Base-by-base conservation (phyloP, 1,284 basidiomycete species). In the Puccinia hordei region DNA sequence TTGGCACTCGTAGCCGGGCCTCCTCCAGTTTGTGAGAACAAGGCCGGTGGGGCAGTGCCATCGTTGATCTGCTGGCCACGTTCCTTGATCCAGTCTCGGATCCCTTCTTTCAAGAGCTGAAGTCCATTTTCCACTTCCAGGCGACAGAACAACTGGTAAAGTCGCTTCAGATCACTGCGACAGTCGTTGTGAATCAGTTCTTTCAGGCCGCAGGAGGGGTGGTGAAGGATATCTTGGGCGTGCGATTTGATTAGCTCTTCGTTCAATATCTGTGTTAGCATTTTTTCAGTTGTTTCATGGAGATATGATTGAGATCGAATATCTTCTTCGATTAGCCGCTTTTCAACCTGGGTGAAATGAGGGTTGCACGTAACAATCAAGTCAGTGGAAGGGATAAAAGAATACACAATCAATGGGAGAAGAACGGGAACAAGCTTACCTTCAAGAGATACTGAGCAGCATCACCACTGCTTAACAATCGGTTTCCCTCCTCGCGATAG, bases 221-320 rank as follows among this genome's bases (percentile, higher is more conserved):
- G 93, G 59, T 88, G 88, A 82, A 98, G 90, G 79, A 98, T 89
- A 6, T 89, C 88, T 24, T 88, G 85, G 10, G 98, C 87, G 85
- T 98, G 93, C 12, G 91, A 88, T 0, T 91, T 90, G 65, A 99
- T 88, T 51, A 99, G 90, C 79, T 91, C 87, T 63, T 90, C 88
- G 85, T 96, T 90, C 19, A 98, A 89, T 72, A 97, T 91, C 57
- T 89, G 87, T 69, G 90, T 90, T 6, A 99, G 88, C 1, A 91
- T 89, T 0, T 87, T 85, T 3, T 90, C 89, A 0, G 95, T 97
- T 80, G 90, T 88, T 1, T 90, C 89, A 27, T 92, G 91, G 38
- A 99, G 89, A 85, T 98, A 99, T 84, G 96, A 92, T 73, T 92
- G 90, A n/a, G 92, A 91, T 46, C 97, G 90, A 44, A 91, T 91